Evolutionary conservation across 371 early-diverging fungal species (phyloP), one percentile per base, ranked within the genome.

Genomic region (Mucor indicus): DNA sequence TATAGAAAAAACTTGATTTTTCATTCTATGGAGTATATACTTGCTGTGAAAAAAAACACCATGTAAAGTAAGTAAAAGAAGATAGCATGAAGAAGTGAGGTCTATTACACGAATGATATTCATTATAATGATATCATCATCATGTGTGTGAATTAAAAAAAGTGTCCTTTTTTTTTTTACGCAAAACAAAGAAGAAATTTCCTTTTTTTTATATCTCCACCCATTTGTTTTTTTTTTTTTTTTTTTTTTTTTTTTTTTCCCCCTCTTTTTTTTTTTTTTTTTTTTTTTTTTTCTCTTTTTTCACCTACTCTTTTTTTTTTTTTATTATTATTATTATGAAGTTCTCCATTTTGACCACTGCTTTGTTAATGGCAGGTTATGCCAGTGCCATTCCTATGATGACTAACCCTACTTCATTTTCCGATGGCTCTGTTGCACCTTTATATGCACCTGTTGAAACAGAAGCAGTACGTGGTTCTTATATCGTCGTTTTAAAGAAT

Each of bases 401-500:
- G 3, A n/a, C n/a, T n/a, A 56, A 44, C 21, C 60, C 67, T 30
- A 48, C 50, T 15, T 56, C 58, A 17, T 68, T 57, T 31, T 38
- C 53, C 16, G 66, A 68, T 16, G 69, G 61, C 21, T 42, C 47
- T 44, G 46, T 81, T 22, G 89, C 87, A 17, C 90, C 90, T 25
- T 61, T 90, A 12, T 68, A 85, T 40, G 70, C 79, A 42, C 69
- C 84, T 46, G 40, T 58, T 25, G 80, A 84, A 48, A 76, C 85
- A 25, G 85, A 87, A 56, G 51, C 74, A 46, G 79, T 95, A 30
- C 72, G 80, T 9, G 87, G 90, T 61, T 82, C 80, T 37, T 95
- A 95, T 77, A 88, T 93, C 44, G 86, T 93, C 29, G 86, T 91
- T 16, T 81, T 92, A 63, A 91, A 91, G 69, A 65, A 79, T 39